Evolutionary conservation across 805 yeast genomes (phyloP), one percentile per base, ranked within the genome.

Genomic region (Diddensiella transvaalensis): DNA sequence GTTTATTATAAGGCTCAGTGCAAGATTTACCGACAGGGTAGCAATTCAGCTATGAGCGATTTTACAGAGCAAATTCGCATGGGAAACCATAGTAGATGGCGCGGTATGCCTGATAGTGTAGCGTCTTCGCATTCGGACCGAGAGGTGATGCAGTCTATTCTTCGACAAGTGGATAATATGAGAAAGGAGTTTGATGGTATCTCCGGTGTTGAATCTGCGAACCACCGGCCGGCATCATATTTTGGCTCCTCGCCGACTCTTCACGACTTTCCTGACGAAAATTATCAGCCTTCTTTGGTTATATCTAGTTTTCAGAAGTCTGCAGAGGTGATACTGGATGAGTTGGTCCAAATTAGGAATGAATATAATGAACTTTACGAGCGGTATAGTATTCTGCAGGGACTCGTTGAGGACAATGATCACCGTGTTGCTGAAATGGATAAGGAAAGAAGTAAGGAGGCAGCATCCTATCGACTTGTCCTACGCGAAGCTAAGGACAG

Each of bases 41-140:
- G 38, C 15, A 35, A 35, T 35, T 35, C 38, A 8, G 38, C 38
- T 17, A 35, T 35, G 18, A 35, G 18, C 15, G 38, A 35, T 8
- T 35, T 35, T 13, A 35, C 38, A 6, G 38, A 35, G 38, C 38
- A 35, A 17, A 26, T 26, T 13, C 8, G 32, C 8, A 26, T 26
- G 32, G 13, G 32, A 8, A 26, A 26, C 32, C 32, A 26, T 13
- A 26, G 32, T 26, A 8, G 32, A 13, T 8, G 32, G 13, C 8
- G 32, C 32, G 11, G 32, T 13, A 8, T 26, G 13, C 32, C 8
- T 8, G 32, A 26, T 13, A 13, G 32, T 26, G 11, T 13, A 26
- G 32, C 32, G 13, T 26, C 32, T 26, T 13, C 32, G 13, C n/a
- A n/a, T n/a, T 26, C 32, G 11, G 32, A 26, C 8, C 8, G 32